These are phyloP conservation scores for Eleusine indica DNA, from an alignment of 176 grass and related monocot species.

Conservation along the genomic window DNA sequence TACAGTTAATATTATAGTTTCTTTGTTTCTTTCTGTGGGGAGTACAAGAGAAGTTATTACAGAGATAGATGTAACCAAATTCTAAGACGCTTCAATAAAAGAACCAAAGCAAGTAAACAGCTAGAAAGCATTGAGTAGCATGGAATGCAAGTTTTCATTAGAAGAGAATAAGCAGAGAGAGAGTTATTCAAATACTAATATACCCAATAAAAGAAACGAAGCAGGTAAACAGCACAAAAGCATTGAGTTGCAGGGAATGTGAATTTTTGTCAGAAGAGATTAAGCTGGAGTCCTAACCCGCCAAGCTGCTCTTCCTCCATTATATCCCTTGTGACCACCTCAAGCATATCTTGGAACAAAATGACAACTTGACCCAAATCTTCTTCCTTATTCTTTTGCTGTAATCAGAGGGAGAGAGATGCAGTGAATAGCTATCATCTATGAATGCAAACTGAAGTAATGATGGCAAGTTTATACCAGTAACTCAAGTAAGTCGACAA, in stretches of 20 bases:
- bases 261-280: not conserved
- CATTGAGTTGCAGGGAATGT: conserved; percentile 21
- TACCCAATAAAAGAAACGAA: not conserved
- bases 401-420: conserved; percentile 43
- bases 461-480: conserved; percentile 60
- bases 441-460: conserved; percentile 26
- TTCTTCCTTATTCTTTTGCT: conserved; percentile 87
- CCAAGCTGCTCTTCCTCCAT: conserved; percentile 76
- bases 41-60: not conserved
- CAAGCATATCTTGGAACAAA: conserved; percentile 99
- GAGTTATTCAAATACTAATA: not conserved
- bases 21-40: not conserved
- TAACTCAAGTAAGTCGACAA: conserved; percentile 78
- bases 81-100: not conserved
- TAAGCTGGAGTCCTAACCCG: conserved; percentile 55
- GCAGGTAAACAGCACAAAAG: conserved; percentile 10
- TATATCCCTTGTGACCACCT: conserved; percentile 97
- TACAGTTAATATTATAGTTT: not conserved
- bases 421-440: conserved; percentile 26
- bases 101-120: not conserved
- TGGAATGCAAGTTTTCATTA: not conserved
- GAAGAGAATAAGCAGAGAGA: conserved; percentile 6
- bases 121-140: conserved; percentile 11
- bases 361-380: conserved; percentile 82
- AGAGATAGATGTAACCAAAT: not conserved